Percentiles rank a stretch among this genome's conserved stretches.
phyloP scores from a whole-genome alignment of 2,329 filamentous ascomycete species.

The Nannizziopsis arthrosporioides region DNA sequence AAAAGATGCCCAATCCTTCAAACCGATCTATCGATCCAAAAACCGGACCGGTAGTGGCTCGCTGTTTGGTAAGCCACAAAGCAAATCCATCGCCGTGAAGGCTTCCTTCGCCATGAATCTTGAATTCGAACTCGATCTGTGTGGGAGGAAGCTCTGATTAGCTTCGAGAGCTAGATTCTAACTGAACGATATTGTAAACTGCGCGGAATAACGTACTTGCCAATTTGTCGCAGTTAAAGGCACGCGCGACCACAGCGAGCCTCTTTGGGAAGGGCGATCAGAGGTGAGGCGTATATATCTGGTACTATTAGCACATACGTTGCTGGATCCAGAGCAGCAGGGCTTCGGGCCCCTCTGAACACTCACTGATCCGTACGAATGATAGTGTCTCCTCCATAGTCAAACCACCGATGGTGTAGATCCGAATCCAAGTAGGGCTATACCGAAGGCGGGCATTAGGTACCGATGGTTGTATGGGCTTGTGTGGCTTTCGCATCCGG shows the following conservation, averaged over 20 bases:
- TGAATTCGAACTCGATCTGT: constrained; percentile 84
- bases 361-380: constrained; percentile 53
- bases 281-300: constrained; percentile 89
- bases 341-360: constrained; percentile 10
- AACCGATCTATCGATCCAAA: constrained; percentile 84
- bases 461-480: background rate
- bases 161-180: background rate
- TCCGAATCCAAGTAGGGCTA: constrained; percentile 96
- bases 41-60: constrained; percentile 65
- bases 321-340: background rate
- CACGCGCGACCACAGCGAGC: constrained; percentile 88
- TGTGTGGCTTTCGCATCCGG: constrained; percentile 3
- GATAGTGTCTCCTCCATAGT: constrained; percentile 93
- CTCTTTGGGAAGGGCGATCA: constrained; percentile 78
- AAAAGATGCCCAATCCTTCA: constrained; percentile 86
- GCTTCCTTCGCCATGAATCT: constrained; percentile 76
- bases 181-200: background rate
- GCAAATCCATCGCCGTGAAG: constrained; percentile 94
- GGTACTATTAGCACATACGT: constrained; percentile 19
- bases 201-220: constrained; percentile 47
- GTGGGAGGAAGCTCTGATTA: background rate
- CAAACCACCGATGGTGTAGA: constrained; percentile 97
- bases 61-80: constrained; percentile 94
- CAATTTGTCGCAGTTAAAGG: constrained; percentile 96
- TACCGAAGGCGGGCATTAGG: constrained; percentile 3